Percentiles rank a stretch among this genome's conserved stretches.
Evolutionary conservation across 805 yeast genomes (phyloP).

Genomic region (Lipomyces yamanashiensis): DNA sequence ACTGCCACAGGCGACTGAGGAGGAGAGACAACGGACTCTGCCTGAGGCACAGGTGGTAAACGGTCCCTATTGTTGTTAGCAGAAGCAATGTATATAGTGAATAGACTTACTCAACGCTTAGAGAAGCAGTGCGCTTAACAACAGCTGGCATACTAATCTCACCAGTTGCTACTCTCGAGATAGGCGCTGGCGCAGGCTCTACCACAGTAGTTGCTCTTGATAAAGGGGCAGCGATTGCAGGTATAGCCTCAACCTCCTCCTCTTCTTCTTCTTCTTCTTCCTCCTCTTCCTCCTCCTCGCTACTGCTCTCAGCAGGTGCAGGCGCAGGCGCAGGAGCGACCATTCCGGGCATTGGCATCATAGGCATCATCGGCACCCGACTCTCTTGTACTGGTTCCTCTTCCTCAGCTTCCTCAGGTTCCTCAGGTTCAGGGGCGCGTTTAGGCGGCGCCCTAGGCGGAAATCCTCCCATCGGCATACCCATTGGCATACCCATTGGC

Average conservation of each 20-base stretch:
- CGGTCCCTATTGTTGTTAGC: neutral
- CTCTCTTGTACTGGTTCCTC: slow-evolving; percentile 42
- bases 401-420: slow-evolving; percentile 34
- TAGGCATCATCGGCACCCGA: slow-evolving; percentile 60
- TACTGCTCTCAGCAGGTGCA: slow-evolving; percentile 15
- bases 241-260: neutral
- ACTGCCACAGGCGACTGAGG: slow-evolving; percentile 5
- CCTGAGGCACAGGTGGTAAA: neutral
- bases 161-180: slow-evolving; percentile 1
- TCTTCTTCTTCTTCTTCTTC: slow-evolving; percentile 9
- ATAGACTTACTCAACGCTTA: neutral
- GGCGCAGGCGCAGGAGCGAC: slow-evolving; percentile 18
- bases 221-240: neutral
- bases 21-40: neutral
- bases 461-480: slow-evolving; percentile 33
- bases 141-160: neutral
- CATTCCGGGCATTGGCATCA: slow-evolving; percentile 17
- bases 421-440: slow-evolving; percentile 30
- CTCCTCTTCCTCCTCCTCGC: slow-evolving; percentile 10
- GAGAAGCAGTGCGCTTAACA: slow-evolving; percentile 9
- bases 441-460: slow-evolving; percentile 13
- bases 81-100: neutral
- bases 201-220: neutral
- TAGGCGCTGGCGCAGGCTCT: slow-evolving; percentile 1
- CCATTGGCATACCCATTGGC: slow-evolving; percentile 40